Evolutionary conservation across 306 rosid genomes (phyloP).

Genomic region (Vicia villosa): DNA sequence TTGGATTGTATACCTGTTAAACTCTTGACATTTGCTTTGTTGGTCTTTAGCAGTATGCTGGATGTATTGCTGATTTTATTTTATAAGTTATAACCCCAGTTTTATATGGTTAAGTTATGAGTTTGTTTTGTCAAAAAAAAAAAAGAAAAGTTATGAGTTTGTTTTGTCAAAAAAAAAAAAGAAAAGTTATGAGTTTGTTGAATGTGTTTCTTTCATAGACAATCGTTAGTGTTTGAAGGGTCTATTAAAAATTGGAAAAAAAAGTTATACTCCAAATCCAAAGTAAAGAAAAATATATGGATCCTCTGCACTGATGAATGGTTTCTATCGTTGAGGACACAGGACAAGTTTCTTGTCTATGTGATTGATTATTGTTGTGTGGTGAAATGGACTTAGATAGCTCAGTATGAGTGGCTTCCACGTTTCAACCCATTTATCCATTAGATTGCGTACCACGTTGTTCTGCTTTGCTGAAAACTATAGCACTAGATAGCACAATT

Average conservation of each 20-base stretch:
- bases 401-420: constrained; percentile 25
- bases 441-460: constrained; percentile 16
- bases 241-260: not conserved
- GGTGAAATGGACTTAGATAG: not conserved
- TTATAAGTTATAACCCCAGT: not conserved
- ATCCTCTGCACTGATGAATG: constrained; percentile 4
- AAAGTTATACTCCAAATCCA: not conserved
- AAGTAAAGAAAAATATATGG: not conserved
- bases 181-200: not conserved
- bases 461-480: no score
- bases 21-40: constrained; percentile 17
- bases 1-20: not conserved
- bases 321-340: constrained; percentile 16
- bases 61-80: constrained; percentile 25
- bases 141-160: no score
- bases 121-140: no score
- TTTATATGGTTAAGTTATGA: not conserved
- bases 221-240: not conserved
- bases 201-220: constrained; percentile 16
- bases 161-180: no score
- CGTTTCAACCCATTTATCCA: constrained; percentile 1
- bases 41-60: not conserved
- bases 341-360: constrained; percentile 20
- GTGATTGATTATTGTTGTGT: constrained; percentile 7
- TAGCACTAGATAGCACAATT: no score